Evolutionary conservation across 352 stramenopile genomes (phyloP), one percentile per base, ranked within the genome.

Genomic region (Phytophthora europaea): DNA sequence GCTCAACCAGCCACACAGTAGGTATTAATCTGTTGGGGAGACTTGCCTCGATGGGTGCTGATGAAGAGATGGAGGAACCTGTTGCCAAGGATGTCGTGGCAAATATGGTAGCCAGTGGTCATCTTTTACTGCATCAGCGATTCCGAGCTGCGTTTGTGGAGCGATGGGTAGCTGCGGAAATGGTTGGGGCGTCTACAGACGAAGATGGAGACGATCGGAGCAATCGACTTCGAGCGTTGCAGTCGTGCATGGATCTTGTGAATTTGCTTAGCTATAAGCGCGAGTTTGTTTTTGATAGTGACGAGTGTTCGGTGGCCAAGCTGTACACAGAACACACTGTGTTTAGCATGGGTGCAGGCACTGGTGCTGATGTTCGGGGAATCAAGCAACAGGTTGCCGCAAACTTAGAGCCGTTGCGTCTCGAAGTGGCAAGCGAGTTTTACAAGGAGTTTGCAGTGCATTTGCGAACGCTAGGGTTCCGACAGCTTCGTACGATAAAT

Each of bases 211-310:
- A 81, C 36, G 48, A 76, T 31, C 71, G 85, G 2, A 82, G 80
- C 15, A 78, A 65, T 60, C 75, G 88, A 66, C 70, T 93, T 70
- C 66, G 79, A 10, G 79, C 82, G 6, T 76, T 88, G 18, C 87
- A 94, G 67, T 90, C 87, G 28, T 92, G 87, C 40, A 93, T 96
- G 89, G 84, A 95, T 72, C 66, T 97, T 43, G 80, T 96, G 28
- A 93, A 95, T 31, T 68, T 97, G 31, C 67, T 97, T 6, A 92
- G 87, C 56, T 97, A 96, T 82, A 94, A 97, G 73, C 82, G 91
- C 33, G 79, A 93, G 53, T 94, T 97, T 79, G 88, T 97, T 18
- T 95, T 97, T 48, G 61, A 77, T 45, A 80, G 81, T 31, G 86
- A 94, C 8, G 88, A 93, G 53, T 82, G 81, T 40, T 77, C 78